Base-by-base conservation (phyloP, 768 basidiomycete species). In the Leccinum pellstonianum region DNA sequence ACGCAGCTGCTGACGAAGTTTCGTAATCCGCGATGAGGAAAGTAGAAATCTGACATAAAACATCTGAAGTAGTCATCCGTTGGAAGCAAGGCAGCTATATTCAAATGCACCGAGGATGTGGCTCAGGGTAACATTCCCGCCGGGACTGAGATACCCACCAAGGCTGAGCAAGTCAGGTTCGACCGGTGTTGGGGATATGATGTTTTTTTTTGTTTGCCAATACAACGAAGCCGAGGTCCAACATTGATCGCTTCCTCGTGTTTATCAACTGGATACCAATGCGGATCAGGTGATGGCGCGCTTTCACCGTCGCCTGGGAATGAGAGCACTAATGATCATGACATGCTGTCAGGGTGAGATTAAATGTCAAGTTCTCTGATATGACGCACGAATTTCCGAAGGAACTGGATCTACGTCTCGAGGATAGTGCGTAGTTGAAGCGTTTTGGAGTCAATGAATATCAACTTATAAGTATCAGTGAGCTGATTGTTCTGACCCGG, bases 21-120 rank as follows among this genome's bases (percentile, higher is more conserved):
- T 88, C 86, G 73, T 89, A 82, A 11, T 87, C 87, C 5, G 85
- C 83, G 14, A 82, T 77, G 31, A 88, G 76, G 68, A 88, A 87
- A 0, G 84, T 86, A 11, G 82, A 80, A 61, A 87, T 86, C 63
- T 87, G 87, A 63, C 78, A 84, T 23, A 85, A 73, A 2, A 83
- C 79, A 61, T 90, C 86, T n/a, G 77, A 71, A 38, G 81, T 77
- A 11, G 81, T 77, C 76, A 10, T 77, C n/a, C 77, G 77, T 60
- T 81, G 78, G 1, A 76, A 72, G 10, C 10, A 76, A 70, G 35
- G 78, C 70, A 12, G 76, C 70, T 14, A 83, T 68, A 65, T 86
- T 88, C 1, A 87, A 87, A 53, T 79, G 81, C 56, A 90, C 88
- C 87, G 66, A 0, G 23, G 27, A 35, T 23, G 3, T 47, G 25